Evolutionary conservation across 371 early-diverging fungal species (phyloP).

Genomic region (Massospora cicadina): DNA sequence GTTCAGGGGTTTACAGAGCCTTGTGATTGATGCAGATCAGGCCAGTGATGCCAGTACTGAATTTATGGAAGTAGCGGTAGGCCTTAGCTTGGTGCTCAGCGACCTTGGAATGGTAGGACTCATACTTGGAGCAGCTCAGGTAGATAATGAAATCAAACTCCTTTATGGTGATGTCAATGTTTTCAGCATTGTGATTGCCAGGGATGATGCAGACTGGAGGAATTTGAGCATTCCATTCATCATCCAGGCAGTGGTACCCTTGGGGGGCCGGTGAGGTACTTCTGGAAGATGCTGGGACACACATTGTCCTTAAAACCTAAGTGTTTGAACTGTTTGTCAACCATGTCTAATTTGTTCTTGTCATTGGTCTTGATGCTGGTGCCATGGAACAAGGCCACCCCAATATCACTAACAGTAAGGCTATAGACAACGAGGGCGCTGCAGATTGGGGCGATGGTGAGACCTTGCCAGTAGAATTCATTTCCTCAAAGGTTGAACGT

Average conservation of each 20-base stretch:
- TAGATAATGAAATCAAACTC: constrained; percentile 71
- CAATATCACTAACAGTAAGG: constrained; percentile 82
- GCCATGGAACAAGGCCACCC: constrained; percentile 96
- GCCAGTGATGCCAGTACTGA: constrained; percentile 60
- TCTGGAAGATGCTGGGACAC: constrained; percentile 73
- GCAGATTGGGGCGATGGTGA: constrained; percentile 74
- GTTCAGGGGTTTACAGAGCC: constrained; percentile 76
- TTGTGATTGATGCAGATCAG: constrained; percentile 78
- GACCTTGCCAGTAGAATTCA: constrained; percentile 71
- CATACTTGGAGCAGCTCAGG: constrained; percentile 68
- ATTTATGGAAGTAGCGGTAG: constrained; percentile 87
- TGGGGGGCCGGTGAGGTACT: constrained; percentile 91
- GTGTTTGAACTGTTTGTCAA: constrained; percentile 74
- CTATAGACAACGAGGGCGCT: constrained; percentile 84
- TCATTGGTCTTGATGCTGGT: constrained; percentile 94
- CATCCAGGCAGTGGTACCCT: constrained; percentile 96
- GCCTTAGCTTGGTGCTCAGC: constrained; percentile 58
- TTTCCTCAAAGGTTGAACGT: constrained; percentile 66
- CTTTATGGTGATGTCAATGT: constrained; percentile 64
- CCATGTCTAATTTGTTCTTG: constrained; percentile 82
- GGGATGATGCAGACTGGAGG: constrained; percentile 75
- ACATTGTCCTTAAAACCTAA: constrained; percentile 77
- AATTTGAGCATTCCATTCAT: constrained; percentile 83
- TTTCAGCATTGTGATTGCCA: constrained; percentile 93
- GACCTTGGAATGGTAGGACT: constrained; percentile 47